Percentiles rank a stretch among this genome's conserved stretches.
Evolutionary conservation across 1,139 yeast genomes (phyloP).

Genomic region (Debaryomycetaceae sp.): DNA sequence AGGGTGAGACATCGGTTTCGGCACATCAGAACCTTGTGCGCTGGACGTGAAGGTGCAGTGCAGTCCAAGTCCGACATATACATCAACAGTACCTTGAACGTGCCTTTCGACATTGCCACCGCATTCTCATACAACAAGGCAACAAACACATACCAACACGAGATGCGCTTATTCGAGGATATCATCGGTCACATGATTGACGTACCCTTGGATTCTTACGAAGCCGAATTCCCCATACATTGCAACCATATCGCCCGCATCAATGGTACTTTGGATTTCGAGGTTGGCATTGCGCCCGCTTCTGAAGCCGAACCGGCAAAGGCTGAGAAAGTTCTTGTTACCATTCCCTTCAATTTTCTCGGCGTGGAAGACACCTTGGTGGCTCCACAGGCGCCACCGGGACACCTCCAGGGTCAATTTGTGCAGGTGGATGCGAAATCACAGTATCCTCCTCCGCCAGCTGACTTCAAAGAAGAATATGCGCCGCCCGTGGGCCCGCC

Average conservation of each 20-base stretch:
- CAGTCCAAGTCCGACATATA: neutral
- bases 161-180: constrained; percentile 5
- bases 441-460: constrained; percentile 2
- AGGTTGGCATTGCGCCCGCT: constrained; percentile 5
- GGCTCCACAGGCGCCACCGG: constrained; percentile 5
- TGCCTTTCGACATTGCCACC: constrained; percentile 6
- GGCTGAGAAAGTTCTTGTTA: constrained; percentile 2
- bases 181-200: constrained; percentile 7
- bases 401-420: constrained; percentile 5
- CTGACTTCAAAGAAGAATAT: too few relatives aligned
- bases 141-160: constrained; percentile 5
- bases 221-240: constrained; percentile 8
- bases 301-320: constrained; percentile 3
- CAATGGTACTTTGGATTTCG: constrained; percentile 6
- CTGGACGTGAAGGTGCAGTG: constrained; percentile 7
- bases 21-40: constrained; percentile 6
- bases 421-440: neutral
- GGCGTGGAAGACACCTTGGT: constrained; percentile 5
- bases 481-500: neutral
- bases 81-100: constrained; percentile 4
- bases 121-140: constrained; percentile 5
- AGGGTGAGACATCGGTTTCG: constrained; percentile 2
- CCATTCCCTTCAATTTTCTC: constrained; percentile 7
- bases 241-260: constrained; percentile 8
- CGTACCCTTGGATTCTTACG: constrained; percentile 6